Evolutionary conservation across 148 eudicot species (phyloP).

Genomic region (Vaccinium myrtillus): DNA sequence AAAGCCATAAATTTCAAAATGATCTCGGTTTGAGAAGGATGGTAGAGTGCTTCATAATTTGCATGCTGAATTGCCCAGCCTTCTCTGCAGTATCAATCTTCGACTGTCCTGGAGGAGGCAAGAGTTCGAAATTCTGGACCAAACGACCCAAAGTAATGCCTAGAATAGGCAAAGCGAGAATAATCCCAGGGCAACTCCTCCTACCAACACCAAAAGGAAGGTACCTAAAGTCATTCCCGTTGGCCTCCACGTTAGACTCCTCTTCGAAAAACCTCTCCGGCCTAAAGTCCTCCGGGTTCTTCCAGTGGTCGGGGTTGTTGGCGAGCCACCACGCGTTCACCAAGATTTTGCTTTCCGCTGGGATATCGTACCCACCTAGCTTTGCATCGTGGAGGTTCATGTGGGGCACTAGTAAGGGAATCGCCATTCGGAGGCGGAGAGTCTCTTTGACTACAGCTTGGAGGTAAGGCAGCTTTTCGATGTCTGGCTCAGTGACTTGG

Average conservation of each 20-base stretch:
- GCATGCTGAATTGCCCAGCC: slow-evolving; percentile 73
- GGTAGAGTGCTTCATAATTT: slow-evolving; percentile 65
- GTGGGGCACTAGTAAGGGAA: slow-evolving; percentile 83
- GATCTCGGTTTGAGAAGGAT: slow-evolving; percentile 63
- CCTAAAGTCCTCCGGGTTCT: slow-evolving; percentile 78
- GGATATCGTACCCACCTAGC: slow-evolving; percentile 70
- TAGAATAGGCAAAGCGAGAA: slow-evolving; percentile 75
- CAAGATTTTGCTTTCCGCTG: slow-evolving; percentile 77
- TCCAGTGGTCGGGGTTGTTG: slow-evolving; percentile 79
- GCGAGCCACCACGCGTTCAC: slow-evolving; percentile 93
- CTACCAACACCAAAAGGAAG: slow-evolving; percentile 82
- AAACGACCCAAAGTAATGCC: slow-evolving; percentile 75
- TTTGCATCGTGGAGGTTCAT: slow-evolving; percentile 83
- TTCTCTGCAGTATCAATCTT: slow-evolving; percentile 74
- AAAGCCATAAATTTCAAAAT: slow-evolving; percentile 5
- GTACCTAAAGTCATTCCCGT: slow-evolving; percentile 76
- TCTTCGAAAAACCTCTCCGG: slow-evolving; percentile 89
- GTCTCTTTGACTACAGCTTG: slow-evolving; percentile 85
- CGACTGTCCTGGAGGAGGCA: slow-evolving; percentile 75
- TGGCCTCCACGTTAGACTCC: slow-evolving; percentile 76
- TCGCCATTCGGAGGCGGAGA: slow-evolving; percentile 73
- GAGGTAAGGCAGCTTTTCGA: slow-evolving; percentile 60
- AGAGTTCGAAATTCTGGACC: slow-evolving; percentile 77
- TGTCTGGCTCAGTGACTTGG: slow-evolving; percentile 73
- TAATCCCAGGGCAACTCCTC: slow-evolving; percentile 88